These are phyloP conservation scores for Rhodotorula sp. DNA, from an alignment of 1,284 basidiomycete species.

Conservation along the genomic window DNA sequence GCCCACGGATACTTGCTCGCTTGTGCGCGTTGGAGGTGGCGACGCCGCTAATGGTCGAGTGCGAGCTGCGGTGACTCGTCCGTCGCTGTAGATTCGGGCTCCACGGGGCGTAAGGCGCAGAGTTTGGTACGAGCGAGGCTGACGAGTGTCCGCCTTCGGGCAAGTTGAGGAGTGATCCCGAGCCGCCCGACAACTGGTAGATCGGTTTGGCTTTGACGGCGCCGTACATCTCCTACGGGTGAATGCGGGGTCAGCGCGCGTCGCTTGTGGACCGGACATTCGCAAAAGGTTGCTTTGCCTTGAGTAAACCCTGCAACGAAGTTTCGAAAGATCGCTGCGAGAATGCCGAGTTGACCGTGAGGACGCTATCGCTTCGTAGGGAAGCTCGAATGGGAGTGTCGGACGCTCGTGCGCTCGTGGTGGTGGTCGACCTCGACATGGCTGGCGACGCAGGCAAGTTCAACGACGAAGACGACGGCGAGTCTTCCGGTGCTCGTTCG, in stretches of 20 bases:
- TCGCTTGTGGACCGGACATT: too few species aligned
- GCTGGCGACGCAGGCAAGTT: not conserved
- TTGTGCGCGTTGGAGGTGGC: conserved; percentile 31
- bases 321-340: conserved; percentile 61
- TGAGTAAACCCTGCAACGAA: conserved; percentile 79
- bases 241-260: conserved; percentile 41
- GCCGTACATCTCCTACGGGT: conserved; percentile 72
- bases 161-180: conserved; percentile 7
- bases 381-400: not conserved
- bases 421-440: not conserved
- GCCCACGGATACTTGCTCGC: conserved; percentile 42
- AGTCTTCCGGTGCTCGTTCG: not conserved
- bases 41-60: conserved; percentile 15
- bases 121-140: conserved; percentile 18
- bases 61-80: conserved; percentile 33
- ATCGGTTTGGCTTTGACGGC: conserved; percentile 89
- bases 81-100: conserved; percentile 30
- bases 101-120: conserved; percentile 42
- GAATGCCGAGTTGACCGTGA: conserved; percentile 5
- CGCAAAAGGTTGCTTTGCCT: conserved; percentile 57
- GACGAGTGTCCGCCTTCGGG: conserved; percentile 8
- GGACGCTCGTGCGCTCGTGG: not conserved
- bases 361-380: conserved; percentile 5
- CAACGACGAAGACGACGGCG: conserved; percentile 1
- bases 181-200: conserved; percentile 62